phyloP scores from a whole-genome alignment of 148 eudicot genomes.

The Spergularia bocconei region DNA sequence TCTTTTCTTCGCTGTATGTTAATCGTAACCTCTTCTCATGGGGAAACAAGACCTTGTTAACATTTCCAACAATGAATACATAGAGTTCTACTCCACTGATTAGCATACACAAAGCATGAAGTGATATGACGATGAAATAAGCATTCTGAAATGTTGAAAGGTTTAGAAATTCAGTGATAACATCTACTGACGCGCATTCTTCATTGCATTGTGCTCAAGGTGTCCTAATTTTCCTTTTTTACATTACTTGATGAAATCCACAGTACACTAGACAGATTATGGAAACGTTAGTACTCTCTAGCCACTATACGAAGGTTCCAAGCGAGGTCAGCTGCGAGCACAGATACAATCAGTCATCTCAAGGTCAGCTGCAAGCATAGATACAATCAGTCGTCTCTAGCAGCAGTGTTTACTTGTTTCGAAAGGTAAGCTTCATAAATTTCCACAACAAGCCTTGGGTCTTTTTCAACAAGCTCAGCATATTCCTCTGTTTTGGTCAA shows the following conservation, averaged over 20 bases:
- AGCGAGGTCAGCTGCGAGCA: not conserved
- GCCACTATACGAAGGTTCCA: not conserved
- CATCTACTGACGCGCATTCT: too few relatives aligned
- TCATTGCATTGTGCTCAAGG: too few relatives aligned
- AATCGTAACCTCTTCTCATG: too few relatives aligned
- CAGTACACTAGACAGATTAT: not conserved
- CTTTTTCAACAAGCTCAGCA: conserved; percentile 69
- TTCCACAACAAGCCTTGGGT: conserved; percentile 71
- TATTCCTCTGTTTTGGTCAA: conserved; percentile 67
- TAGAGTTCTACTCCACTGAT: too few relatives aligned
- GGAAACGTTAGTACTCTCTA: not conserved
- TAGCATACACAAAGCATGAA: too few relatives aligned
- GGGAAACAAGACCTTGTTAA: too few relatives aligned
- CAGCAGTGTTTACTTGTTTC: conserved; percentile 74
- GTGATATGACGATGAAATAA: too few relatives aligned
- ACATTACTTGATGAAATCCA: not conserved
- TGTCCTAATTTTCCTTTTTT: not conserved
- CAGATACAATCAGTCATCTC: too few relatives aligned
- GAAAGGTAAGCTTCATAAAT: conserved; percentile 76
- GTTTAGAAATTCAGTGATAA: too few relatives aligned
- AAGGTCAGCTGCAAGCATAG: not conserved
- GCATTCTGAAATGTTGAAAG: too few relatives aligned
- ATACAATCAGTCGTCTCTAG: conserved; percentile 31
- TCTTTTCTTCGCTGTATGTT: too few relatives aligned
- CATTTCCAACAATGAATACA: too few relatives aligned